Conservation (phyloP, 2,329 filamentous ascomycete genomes). For the Tolypocladium paradoxum region DNA sequence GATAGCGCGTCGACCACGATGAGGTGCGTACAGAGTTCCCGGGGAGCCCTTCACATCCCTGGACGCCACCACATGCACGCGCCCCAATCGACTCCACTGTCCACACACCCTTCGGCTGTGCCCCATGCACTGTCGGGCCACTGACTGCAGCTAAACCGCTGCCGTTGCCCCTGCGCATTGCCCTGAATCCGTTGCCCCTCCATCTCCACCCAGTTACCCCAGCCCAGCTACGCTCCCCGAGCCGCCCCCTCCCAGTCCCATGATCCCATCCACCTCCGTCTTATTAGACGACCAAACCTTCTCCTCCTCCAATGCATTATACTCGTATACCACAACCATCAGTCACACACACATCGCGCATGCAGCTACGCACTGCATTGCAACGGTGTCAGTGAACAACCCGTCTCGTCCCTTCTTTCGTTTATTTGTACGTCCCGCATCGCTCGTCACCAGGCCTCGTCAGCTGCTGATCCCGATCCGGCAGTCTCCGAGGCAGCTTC, state of each 20-base stretch:
- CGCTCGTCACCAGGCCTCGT: constrained; percentile 3
- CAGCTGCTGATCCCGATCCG: constrained; percentile 12
- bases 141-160: neutral
- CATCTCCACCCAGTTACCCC: neutral
- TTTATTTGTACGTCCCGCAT: neutral
- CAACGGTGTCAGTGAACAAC: constrained; percentile 1
- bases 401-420: neutral
- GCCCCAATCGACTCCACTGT: neutral
- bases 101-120: neutral
- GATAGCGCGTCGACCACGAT: constrained; percentile 1
- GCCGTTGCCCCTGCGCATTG: neutral
- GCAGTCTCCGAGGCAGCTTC: constrained; percentile 10
- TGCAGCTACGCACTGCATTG: neutral
- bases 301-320: neutral
- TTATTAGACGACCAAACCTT: neutral
- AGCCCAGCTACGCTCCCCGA: neutral
- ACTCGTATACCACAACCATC: neutral
- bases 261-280: neutral
- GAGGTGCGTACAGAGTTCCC: constrained; percentile 3
- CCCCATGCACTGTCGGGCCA: neutral
- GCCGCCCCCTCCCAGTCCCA: neutral
- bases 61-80: neutral
- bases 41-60: neutral
- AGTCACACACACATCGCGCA: neutral
- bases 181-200: neutral